phyloP scores from a whole-genome alignment of 768 basidiomycete species.

The Pseudohyphozyma bogoriensis region DNA sequence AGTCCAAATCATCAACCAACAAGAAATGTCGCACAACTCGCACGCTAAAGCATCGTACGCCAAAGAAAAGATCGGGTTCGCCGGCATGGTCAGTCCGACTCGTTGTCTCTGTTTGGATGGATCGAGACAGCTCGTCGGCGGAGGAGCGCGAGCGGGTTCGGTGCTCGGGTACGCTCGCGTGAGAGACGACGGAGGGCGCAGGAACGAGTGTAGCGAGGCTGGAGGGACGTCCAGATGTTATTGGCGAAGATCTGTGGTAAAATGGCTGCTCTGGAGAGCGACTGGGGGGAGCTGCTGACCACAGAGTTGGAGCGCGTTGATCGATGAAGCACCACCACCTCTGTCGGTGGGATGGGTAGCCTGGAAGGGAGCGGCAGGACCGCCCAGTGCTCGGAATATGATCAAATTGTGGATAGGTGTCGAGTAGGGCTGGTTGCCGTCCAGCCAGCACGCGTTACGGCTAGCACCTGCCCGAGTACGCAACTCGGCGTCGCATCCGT shows the following conservation, averaged over 20 bases:
- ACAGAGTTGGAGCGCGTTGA: neutral
- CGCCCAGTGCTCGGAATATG: neutral
- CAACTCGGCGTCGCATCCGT: neutral
- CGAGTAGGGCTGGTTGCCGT: neutral
- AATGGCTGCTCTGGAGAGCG: neutral
- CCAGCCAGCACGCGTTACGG: too few relatives aligned
- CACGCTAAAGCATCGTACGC: too few relatives aligned
- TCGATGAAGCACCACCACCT: neutral
- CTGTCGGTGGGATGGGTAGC: neutral
- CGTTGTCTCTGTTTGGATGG: neutral
- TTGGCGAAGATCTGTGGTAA: neutral
- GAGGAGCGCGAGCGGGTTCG: too few relatives aligned
- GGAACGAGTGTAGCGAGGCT: neutral
- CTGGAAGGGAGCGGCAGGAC: neutral
- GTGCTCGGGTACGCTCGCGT: too few relatives aligned
- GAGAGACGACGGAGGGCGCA: too few relatives aligned
- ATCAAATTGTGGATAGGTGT: neutral
- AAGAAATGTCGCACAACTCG: too few relatives aligned
- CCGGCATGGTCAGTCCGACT: constrained; percentile 37
- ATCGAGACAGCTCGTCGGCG: neutral
- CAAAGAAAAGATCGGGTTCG: constrained; percentile 43
- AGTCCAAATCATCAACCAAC: too few relatives aligned
- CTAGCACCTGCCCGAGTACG: neutral
- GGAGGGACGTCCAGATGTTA: neutral
- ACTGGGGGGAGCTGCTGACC: too few relatives aligned